phyloP scores from a whole-genome alignment of 148 eudicot genomes.

The Beta vulgaris region DNA sequence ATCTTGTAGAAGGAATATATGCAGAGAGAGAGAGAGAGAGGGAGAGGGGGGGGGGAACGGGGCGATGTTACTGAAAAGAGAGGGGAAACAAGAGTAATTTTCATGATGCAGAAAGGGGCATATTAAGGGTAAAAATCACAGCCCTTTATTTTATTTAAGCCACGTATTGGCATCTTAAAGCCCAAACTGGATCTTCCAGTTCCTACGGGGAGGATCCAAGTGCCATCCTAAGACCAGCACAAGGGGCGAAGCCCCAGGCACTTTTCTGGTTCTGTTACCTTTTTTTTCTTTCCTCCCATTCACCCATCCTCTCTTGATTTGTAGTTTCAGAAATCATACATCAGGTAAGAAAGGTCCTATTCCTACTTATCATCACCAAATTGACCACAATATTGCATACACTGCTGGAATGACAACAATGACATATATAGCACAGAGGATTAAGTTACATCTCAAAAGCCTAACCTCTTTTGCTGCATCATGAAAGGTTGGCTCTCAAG shows the following conservation, averaged over 20 bases:
- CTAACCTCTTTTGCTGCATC: conserved; percentile 51
- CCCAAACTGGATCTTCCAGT: too few species aligned
- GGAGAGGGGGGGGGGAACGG: too few species aligned
- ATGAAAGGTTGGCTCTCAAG: conserved; percentile 59
- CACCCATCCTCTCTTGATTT: neutral
- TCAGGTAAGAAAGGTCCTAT: neutral
- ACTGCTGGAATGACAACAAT: neutral
- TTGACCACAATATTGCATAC: neutral
- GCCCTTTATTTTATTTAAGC: too few species aligned
- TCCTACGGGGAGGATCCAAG: too few species aligned
- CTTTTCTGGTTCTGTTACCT: neutral
- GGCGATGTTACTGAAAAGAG: too few species aligned
- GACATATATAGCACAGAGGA: neutral
- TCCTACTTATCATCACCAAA: neutral
- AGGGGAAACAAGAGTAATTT: too few species aligned
- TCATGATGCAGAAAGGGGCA: too few species aligned
- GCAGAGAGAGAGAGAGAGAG: too few species aligned
- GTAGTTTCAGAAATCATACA: neutral
- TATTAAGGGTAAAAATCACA: too few species aligned
- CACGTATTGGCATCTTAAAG: too few species aligned
- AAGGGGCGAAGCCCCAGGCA: neutral
- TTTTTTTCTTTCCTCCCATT: too few species aligned
- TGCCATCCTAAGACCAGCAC: neutral
- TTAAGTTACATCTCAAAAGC: neutral
- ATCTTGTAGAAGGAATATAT: too few species aligned